Conservation (phyloP, 306 rosid genomes). For the Biancaea sappan region DNA sequence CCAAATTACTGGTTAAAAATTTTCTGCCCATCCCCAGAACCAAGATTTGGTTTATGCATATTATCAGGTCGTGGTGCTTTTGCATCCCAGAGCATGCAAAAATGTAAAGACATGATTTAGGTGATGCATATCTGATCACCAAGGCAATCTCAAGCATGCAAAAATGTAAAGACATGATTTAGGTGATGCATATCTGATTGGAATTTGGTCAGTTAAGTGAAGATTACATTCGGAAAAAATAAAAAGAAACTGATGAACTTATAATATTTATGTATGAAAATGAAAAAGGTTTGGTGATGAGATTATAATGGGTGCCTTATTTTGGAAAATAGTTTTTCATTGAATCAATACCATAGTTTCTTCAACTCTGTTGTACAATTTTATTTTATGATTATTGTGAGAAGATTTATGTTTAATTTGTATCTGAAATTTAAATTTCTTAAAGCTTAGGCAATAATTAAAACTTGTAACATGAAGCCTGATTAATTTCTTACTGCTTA, state of each 20-base stretch:
- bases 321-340: background rate
- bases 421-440: background rate
- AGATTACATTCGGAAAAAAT: too few species aligned
- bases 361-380: conserved; percentile 4
- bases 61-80: background rate
- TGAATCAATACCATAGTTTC: conserved; percentile 1
- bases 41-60: background rate
- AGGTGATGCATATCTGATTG: background rate
- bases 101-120: background rate
- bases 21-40: background rate
- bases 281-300: background rate
- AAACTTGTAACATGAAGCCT: background rate
- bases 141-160: background rate
- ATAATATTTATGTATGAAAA: background rate
- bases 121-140: background rate
- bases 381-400: background rate
- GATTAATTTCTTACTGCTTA: background rate
- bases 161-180: background rate
- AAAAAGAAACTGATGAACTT: background rate
- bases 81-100: background rate
- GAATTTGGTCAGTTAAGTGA: background rate
- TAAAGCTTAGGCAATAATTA: background rate
- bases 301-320: background rate
- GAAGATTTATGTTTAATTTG: background rate
- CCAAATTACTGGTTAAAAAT: background rate